These are phyloP conservation scores for Holtermannia corniformis DNA, from an alignment of 768 basidiomycete genomes.

Conservation along the genomic window DNA sequence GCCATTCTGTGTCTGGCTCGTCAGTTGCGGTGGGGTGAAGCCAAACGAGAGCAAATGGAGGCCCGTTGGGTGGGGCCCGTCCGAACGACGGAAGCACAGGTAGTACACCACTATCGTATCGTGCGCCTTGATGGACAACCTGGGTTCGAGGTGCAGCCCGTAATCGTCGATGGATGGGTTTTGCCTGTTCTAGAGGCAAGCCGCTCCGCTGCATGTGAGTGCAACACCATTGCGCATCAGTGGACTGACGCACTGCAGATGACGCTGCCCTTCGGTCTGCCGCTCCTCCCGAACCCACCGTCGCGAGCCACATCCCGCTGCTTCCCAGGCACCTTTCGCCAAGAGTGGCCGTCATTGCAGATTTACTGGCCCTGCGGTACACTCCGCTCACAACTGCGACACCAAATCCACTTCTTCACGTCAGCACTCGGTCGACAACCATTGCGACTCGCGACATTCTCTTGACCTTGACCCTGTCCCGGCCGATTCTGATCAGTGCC, in stretches of 20 bases:
- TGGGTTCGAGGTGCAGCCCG: constrained; percentile 23
- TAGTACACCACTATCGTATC: constrained; percentile 13
- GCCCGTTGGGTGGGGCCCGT: constrained; percentile 53
- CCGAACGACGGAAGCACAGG: constrained; percentile 52
- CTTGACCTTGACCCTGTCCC: constrained; percentile 54
- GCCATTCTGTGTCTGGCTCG: constrained; percentile 69
- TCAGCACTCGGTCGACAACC: constrained; percentile 57
- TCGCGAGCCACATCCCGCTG: constrained; percentile 61
- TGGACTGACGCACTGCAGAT: constrained; percentile 43
- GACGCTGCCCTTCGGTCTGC: constrained; percentile 6
- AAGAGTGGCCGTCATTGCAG: constrained; percentile 26
- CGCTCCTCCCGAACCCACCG: constrained; percentile 46
- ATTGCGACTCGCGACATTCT: constrained; percentile 56
- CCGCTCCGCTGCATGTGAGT: constrained; percentile 48
- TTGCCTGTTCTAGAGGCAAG: constrained; percentile 60
- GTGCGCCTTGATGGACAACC: constrained; percentile 2
- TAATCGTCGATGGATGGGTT: constrained; percentile 66
- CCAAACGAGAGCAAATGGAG: constrained; percentile 60
- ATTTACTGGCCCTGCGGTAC: constrained; percentile 43
- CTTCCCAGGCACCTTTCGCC: constrained; percentile 43
- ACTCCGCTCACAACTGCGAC: constrained; percentile 10
- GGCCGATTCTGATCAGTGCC: constrained; percentile 75
- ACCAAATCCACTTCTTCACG: constrained; percentile 34
- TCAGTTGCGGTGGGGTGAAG: constrained; percentile 69
- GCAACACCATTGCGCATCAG: constrained; percentile 32